Evolutionary conservation across 2,329 filamentous ascomycete species (phyloP).

Genomic region (Stylonectria norvegica): DNA sequence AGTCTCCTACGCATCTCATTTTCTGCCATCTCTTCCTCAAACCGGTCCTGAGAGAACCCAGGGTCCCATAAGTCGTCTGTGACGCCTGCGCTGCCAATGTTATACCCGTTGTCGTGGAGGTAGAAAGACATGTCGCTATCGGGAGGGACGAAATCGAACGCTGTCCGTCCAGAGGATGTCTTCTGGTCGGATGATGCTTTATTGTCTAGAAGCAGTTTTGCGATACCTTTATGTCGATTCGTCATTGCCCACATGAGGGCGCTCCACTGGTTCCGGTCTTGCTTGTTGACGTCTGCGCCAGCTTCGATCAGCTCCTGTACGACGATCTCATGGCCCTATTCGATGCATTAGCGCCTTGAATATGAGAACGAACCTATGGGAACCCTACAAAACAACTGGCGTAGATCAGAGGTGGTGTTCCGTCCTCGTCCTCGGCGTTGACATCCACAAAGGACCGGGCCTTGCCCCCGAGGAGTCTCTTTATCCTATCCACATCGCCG

Average conservation of each 20-base stretch:
- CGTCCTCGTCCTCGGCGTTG: constrained; percentile 86
- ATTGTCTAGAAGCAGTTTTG: constrained; percentile 86
- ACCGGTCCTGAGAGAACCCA: constrained; percentile 86
- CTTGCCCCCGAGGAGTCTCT: constrained; percentile 69
- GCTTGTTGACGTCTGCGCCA: constrained; percentile 84
- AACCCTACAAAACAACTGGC: constrained; percentile 87
- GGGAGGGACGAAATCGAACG: constrained; percentile 91
- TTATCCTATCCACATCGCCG: constrained; percentile 80
- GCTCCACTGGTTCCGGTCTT: constrained; percentile 96
- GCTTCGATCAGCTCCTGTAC: constrained; percentile 80
- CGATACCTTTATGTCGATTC: constrained; percentile 93
- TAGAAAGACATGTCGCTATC: constrained; percentile 97
- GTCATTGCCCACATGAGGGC: constrained; percentile 99
- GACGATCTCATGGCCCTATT: constrained; percentile 80
- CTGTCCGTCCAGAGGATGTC: constrained; percentile 88
- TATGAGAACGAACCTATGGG: not conserved
- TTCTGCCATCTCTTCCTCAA: constrained; percentile 96
- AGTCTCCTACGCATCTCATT: constrained; percentile 91
- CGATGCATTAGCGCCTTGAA: constrained; percentile 4
- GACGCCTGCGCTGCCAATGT: constrained; percentile 74
- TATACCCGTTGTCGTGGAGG: constrained; percentile 89
- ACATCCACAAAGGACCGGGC: constrained; percentile 77
- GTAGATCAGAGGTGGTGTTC: constrained; percentile 94
- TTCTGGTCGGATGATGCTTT: constrained; percentile 95
- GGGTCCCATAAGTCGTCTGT: constrained; percentile 91